Base-by-base conservation (phyloP, 352 stramenopile species). In the Globisporangium nagaii region DNA sequence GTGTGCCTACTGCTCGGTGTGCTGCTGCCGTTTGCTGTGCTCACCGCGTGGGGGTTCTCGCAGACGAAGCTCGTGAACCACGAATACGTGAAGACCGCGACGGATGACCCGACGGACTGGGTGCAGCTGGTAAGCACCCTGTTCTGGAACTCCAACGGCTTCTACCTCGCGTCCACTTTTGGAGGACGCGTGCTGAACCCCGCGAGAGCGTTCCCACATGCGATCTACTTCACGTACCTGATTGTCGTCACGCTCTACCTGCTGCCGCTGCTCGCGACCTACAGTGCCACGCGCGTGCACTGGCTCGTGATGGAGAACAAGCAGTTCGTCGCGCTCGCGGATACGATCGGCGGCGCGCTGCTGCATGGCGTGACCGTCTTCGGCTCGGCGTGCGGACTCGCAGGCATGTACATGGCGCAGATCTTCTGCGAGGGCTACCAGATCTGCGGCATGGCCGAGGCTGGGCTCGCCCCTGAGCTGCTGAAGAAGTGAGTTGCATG, bases 141-240 rank as follows among this genome's bases (percentile, higher is more conserved):
- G 11, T 97, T 96, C 62, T 98, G 94, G 94, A 97, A 95, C 70
- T 85, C 96, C 20, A 96, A 97, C 56, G 88, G 78, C 17, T 96
- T 96, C 61, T 90, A 97, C 61, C 65, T 65, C 20, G 83, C 76
- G 1, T 89, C 83, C 12, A 75, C 72, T 0, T 95, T 96, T 63
- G 88, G 86, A 5, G 88, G 73, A 10, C 80, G 97, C 58, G 84
- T 97, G 19, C 54, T 84, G 4, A 83, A 93, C 61, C 84, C 66
- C 8, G 58, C 60, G 11, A 49, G 63, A 2, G 64, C 53, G 10
- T 75, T 67, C 34, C 63, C 69, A 12, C 57, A 65, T 19, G 89
- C 84, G 1, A 92, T 98, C 65, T 66, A 86, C 42, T 60, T 84
- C 36, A 53, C 95, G 12, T 46, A 90, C 8, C 56, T 92, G 15